Evolutionary conservation across 148 eudicot species (phyloP).

Genomic region (Euryodendron excelsum): DNA sequence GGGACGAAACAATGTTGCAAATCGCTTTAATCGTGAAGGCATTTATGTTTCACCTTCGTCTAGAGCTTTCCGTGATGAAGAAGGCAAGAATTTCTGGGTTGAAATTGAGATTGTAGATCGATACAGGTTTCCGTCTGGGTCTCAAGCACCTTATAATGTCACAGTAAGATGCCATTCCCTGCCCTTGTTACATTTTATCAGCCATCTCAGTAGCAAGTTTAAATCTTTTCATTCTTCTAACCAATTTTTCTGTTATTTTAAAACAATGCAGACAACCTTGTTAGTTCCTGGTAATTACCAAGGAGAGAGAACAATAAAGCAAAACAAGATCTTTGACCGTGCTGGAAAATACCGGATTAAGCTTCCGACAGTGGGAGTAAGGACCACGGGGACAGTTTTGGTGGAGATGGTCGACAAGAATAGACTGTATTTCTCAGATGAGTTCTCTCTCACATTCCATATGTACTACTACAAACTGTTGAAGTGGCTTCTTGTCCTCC

Average conservation of each 20-base stretch:
- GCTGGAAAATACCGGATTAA: slow-evolving; percentile 75
- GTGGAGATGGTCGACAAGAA: slow-evolving; percentile 87
- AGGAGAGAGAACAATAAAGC: slow-evolving; percentile 87
- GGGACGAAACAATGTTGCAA: slow-evolving; percentile 81
- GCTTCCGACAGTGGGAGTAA: slow-evolving; percentile 88
- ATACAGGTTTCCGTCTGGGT: slow-evolving; percentile 81
- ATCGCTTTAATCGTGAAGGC: slow-evolving; percentile 77
- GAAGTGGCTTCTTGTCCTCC: slow-evolving; percentile 93
- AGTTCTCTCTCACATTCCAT: slow-evolving; percentile 87
- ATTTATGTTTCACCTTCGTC: slow-evolving; percentile 72
- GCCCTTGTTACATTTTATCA: background rate
- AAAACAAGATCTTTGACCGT: slow-evolving; percentile 47
- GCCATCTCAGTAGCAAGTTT: background rate
- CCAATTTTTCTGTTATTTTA: background rate
- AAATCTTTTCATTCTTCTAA: background rate
- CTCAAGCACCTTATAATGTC: slow-evolving; percentile 92
- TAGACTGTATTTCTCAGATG: slow-evolving; percentile 80
- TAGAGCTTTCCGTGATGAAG: slow-evolving; percentile 93
- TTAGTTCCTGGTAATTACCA: slow-evolving; percentile 97
- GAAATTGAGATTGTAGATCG: slow-evolving; percentile 85
- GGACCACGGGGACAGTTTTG: slow-evolving; percentile 82
- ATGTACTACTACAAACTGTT: slow-evolving; percentile 84
- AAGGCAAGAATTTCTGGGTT: slow-evolving; percentile 90
- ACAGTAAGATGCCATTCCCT: slow-evolving; percentile 52
- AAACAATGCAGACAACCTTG: slow-evolving; percentile 53